Conservation (phyloP, 108 stramenopile species). For the Conticribra guillardii region DNA sequence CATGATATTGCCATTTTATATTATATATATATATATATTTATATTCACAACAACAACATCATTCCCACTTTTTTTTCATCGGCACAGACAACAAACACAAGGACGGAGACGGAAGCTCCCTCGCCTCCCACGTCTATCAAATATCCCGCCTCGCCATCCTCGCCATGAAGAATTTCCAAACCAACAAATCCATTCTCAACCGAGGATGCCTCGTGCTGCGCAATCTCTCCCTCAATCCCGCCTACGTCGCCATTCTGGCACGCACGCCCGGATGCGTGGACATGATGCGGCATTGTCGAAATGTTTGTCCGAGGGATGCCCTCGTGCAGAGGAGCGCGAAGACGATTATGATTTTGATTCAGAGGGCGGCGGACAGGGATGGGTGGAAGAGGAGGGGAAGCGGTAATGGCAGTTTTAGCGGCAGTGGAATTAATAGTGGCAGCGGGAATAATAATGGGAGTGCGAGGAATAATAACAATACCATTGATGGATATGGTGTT, state of each 20-base stretch:
- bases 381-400: neutral
- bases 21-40: too few relatives aligned
- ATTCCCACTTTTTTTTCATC: too few relatives aligned
- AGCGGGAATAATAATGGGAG: too few relatives aligned
- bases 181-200: constrained; percentile 43
- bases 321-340: constrained; percentile 32
- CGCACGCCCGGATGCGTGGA: constrained; percentile 34
- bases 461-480: too few relatives aligned
- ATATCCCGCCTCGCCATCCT: constrained; percentile 42
- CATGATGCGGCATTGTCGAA: constrained; percentile 33
- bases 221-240: constrained; percentile 39
- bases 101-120: constrained; percentile 27
- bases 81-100: constrained; percentile 5
- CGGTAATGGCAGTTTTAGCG: too few relatives aligned
- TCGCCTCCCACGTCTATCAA: constrained; percentile 37
- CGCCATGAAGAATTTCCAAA: constrained; percentile 44
- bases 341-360: constrained; percentile 36
- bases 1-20: too few relatives aligned
- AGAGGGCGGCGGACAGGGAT: constrained; percentile 13
- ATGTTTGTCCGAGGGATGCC: constrained; percentile 27
- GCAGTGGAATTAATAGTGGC: too few relatives aligned
- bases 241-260: constrained; percentile 27
- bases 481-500: too few relatives aligned
- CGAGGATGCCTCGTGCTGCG: constrained; percentile 38
- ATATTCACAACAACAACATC: too few relatives aligned